Evolutionary conservation across 306 rosid species (phyloP), one percentile per base, ranked within the genome.

Genomic region (Quercus glauca): DNA sequence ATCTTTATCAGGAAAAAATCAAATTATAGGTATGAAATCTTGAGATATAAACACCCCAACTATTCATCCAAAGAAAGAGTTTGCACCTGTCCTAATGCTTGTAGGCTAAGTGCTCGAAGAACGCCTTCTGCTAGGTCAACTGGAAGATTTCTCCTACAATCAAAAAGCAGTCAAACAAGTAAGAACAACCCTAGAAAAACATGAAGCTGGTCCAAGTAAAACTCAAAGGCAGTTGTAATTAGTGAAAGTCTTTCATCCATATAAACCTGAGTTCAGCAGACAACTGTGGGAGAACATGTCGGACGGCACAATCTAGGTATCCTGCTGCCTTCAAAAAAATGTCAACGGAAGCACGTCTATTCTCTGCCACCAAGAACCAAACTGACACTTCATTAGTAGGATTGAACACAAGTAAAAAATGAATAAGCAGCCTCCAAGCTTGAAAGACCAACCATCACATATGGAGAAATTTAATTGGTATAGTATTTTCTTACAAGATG

Each of bases 81-180:
- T 64, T 61, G 26, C 90, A 95, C 99, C 97, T 88, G 91, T 83
- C 99, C 98, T 76, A 95, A 82, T 74, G 99, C 97, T 83, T 91
- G 99, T 56, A 95, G 88, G 90, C 93, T 80, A 75, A 93, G 96
- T 18, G 98, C 97, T 79, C 99, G 93, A 77, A 95, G 98, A 86
- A 86, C 94, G 69, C 98, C 99, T 84, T 95, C 99, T 70, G 94
- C 89, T 63, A 95, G 87, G 87, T 95, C 99, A 4, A 93, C 96
- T 4, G 99, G 99, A 31, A 95, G 91, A 83, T 90, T 89, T 87
- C 94, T 89, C 96, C 99, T 95, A 83, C 65, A 84, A 86, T 74
- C 43, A 49, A 55, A 84, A 79, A 71, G 76, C 55, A 55, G 26
- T 74, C 76, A 87, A 67, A 37, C 77, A 19, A 81, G 78, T 74